These are phyloP conservation scores for Plantago elongata DNA, from an alignment of 257 asterid genomes.

Conservation along the genomic window DNA sequence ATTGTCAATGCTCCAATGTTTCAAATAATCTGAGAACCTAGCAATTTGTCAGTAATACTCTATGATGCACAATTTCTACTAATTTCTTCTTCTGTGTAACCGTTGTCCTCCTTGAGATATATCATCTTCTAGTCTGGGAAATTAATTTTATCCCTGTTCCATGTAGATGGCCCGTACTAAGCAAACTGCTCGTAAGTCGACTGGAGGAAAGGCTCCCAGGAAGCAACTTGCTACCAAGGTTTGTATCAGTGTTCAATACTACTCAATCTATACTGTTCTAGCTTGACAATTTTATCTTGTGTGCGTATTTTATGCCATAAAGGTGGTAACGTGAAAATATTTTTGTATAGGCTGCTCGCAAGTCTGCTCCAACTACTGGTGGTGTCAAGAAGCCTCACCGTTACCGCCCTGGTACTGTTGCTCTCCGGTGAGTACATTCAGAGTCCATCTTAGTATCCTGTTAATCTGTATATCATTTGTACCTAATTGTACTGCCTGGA, in stretches of 20 bases:
- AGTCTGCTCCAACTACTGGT: conserved; percentile 61
- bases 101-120: too few relatives aligned
- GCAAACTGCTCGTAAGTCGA: conserved; percentile 63
- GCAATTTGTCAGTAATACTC: too few relatives aligned
- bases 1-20: too few relatives aligned
- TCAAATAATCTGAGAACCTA: too few relatives aligned
- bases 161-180: conserved; percentile 54
- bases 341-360: conserved; percentile 46
- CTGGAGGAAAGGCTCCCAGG: conserved; percentile 64
- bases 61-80: too few relatives aligned
- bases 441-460: not conserved
- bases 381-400: conserved; percentile 62
- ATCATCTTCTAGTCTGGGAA: not conserved
- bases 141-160: not conserved
- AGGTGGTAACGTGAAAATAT: not conserved
- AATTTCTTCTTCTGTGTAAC: too few relatives aligned
- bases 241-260: not conserved
- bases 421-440: conserved; percentile 41
- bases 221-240: conserved; percentile 65
- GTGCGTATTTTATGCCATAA: not conserved
- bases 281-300: not conserved
- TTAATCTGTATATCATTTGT: not conserved
- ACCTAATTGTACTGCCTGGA: not conserved
- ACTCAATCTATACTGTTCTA: not conserved
- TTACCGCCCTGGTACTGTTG: conserved; percentile 63